Evolutionary conservation across 1,284 basidiomycete species (phyloP).

Genomic region (Pseudozyma sp.): DNA sequence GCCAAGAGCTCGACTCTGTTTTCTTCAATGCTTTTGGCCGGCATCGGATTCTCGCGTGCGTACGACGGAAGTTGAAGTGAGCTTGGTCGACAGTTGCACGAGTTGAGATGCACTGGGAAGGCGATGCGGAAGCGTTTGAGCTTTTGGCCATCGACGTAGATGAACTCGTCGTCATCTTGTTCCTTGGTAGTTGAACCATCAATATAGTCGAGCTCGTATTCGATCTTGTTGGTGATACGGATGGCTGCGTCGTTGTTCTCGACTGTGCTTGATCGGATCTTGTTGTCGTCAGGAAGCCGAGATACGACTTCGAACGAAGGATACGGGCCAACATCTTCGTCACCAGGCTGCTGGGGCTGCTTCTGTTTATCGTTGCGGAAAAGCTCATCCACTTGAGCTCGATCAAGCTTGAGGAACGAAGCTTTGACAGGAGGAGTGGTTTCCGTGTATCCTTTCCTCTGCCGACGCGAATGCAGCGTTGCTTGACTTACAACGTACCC

Average conservation of each 20-base stretch:
- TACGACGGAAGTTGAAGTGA: conserved; percentile 39
- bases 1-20: background rate
- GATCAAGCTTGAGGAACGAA: conserved; percentile 23
- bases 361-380: conserved; percentile 15
- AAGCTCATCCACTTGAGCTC: conserved; percentile 18
- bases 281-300: conserved; percentile 30
- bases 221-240: conserved; percentile 28
- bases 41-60: conserved; percentile 34
- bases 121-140: conserved; percentile 42
- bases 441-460: conserved; percentile 20
- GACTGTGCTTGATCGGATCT: conserved; percentile 31
- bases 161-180: conserved; percentile 8
- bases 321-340: conserved; percentile 21
- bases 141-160: conserved; percentile 35
- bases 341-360: conserved; percentile 22
- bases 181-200: conserved; percentile 15
- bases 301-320: conserved; percentile 25
- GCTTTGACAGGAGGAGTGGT: conserved; percentile 17
- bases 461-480: conserved; percentile 18
- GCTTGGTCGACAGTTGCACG: conserved; percentile 32
- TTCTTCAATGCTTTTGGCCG: conserved; percentile 4
- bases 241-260: conserved; percentile 37
- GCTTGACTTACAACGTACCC: conserved; percentile 18
- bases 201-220: conserved; percentile 46
- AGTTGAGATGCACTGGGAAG: conserved; percentile 23